Evolutionary conservation across 2,329 filamentous ascomycete genomes (phyloP).

Genomic region (Verticillium tricorpus): DNA sequence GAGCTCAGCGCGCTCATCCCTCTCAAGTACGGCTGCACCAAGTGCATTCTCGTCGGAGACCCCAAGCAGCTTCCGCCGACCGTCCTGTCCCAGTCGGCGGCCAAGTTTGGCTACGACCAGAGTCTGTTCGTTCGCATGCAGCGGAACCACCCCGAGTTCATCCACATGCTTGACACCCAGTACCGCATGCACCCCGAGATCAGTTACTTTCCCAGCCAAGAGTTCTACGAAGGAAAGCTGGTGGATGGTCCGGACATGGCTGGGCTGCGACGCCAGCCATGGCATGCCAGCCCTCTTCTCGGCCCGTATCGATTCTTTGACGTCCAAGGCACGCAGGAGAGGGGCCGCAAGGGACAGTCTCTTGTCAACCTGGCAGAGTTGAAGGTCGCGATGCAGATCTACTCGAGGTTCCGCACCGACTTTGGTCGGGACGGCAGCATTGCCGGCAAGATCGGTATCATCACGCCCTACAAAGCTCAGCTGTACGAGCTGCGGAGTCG

Average conservation of each 20-base stretch:
- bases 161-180: conserved; percentile 94
- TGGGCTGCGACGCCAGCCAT: conserved; percentile 68
- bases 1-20: conserved; percentile 95
- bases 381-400: conserved; percentile 80
- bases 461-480: conserved; percentile 96
- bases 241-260: conserved; percentile 84
- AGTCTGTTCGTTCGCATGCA: conserved; percentile 99
- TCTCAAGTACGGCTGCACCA: conserved; percentile 93
- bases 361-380: conserved; percentile 86
- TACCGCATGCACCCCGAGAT: conserved; percentile 99
- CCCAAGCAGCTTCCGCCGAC: conserved; percentile 96
- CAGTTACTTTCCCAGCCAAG: conserved; percentile 79
- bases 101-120: conserved; percentile 92
- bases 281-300: conserved; percentile 78
- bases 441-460: conserved; percentile 85
- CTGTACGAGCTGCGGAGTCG: conserved; percentile 71
- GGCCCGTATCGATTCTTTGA: conserved; percentile 97
- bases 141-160: conserved; percentile 77
- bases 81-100: conserved; percentile 88
- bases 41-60: conserved; percentile 95
- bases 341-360: conserved; percentile 79
- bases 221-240: conserved; percentile 88
- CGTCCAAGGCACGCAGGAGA: conserved; percentile 80
- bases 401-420: conserved; percentile 72
- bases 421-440: conserved; percentile 62